Conservation (phyloP, 257 asterid species). For the Coffea canephora region DNA sequence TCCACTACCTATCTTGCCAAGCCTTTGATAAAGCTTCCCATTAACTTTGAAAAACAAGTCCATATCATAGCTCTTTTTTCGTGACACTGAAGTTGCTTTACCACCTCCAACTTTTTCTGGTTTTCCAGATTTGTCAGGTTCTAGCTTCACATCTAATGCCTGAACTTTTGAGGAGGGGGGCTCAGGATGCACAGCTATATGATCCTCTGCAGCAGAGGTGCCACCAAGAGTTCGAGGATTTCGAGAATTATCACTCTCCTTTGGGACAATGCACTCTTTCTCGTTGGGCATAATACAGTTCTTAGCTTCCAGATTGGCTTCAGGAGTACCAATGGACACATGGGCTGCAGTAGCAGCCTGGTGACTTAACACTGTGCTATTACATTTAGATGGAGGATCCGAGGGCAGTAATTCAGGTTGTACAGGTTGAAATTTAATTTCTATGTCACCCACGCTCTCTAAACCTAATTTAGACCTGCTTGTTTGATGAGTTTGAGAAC, state of each 20-base stretch:
- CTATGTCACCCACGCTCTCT: conserved; percentile 37
- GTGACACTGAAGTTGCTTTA: conserved; percentile 67
- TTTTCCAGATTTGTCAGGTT: conserved; percentile 55
- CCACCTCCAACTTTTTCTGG: conserved; percentile 51
- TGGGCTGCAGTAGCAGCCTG: conserved; percentile 34
- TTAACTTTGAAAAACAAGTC: conserved; percentile 92
- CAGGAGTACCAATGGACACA: conserved; percentile 34
- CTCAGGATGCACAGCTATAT: conserved; percentile 37
- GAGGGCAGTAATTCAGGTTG: conserved; percentile 37
- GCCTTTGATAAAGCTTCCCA: conserved; percentile 92
- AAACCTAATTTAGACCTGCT: conserved; percentile 29
- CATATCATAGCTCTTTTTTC: conserved; percentile 76
- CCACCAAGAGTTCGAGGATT: conserved; percentile 33
- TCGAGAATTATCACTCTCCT: conserved; percentile 28
- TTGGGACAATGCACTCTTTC: conserved; percentile 34
- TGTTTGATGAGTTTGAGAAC: conserved; percentile 47
- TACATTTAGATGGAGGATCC: conserved; percentile 37
- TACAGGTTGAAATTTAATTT: conserved; percentile 25
- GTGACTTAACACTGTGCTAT: conserved; percentile 32
- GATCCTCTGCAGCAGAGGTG: conserved; percentile 37
- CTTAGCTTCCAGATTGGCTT: conserved; percentile 33
- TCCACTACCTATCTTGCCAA: conserved; percentile 98
- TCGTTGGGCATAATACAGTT: conserved; percentile 28
- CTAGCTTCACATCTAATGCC: conserved; percentile 45
- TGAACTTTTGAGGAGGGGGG: conserved; percentile 39